A percentile compares a stretch with the other conserved stretches of the same genome.
These are phyloP conservation scores for Gloeophyllum trabeum DNA, from an alignment of 768 basidiomycete species.

Conservation along the genomic window DNA sequence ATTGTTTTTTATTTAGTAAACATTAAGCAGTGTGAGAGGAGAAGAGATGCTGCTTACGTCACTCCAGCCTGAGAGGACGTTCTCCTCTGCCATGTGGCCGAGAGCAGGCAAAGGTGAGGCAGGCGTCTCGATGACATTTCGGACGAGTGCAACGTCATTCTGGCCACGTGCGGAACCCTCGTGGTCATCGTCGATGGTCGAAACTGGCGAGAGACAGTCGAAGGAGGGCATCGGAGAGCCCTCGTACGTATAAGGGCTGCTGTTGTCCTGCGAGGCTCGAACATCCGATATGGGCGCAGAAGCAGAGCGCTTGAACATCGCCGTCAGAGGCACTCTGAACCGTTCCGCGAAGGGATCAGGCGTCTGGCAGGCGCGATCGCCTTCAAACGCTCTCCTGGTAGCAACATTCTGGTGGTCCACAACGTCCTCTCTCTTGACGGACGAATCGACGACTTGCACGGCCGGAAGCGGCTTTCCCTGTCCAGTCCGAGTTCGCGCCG, in stretches of 20 bases:
- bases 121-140: not conserved
- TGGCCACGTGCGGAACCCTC: not conserved
- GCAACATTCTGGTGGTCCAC: not conserved
- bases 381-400: no score
- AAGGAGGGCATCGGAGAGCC: constrained; percentile 5
- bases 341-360: constrained; percentile 10
- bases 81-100: not conserved
- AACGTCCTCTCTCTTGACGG: not conserved
- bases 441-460: not conserved
- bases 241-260: constrained; percentile 2
- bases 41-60: not conserved
- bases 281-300: constrained; percentile 36
- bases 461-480: not conserved
- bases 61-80: not conserved
- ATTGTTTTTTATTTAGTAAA: not conserved
- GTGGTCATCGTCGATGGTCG: not conserved
- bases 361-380: not conserved
- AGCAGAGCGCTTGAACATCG: constrained; percentile 55
- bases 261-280: constrained; percentile 5
- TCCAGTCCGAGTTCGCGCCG: not conserved
- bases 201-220: constrained; percentile 3
- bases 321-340: constrained; percentile 41
- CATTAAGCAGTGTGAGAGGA: not conserved
- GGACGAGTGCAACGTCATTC: not conserved
- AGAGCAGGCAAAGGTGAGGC: not conserved